Conservation (phyloP, 768 basidiomycete species). For the Panaeolus papilionaceus region DNA sequence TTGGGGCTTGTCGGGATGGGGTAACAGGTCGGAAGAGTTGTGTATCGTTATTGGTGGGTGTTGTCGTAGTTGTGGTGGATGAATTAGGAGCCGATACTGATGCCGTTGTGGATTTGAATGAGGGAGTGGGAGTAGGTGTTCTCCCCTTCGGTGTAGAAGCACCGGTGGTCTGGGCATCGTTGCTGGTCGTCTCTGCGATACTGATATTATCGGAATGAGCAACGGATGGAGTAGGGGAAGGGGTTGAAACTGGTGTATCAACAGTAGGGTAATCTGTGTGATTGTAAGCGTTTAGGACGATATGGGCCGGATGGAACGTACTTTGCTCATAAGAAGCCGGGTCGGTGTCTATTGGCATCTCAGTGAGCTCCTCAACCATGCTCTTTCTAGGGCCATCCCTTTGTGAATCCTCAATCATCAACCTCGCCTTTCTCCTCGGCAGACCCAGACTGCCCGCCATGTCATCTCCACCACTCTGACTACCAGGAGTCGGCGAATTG, state of each 20-base stretch:
- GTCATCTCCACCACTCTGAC: slow-evolving; percentile 37
- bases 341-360: slow-evolving; percentile 27
- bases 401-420: slow-evolving; percentile 72
- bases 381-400: slow-evolving; percentile 41
- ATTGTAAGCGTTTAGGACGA: slow-evolving; percentile 18
- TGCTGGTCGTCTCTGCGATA: slow-evolving; percentile 23
- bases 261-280: slow-evolving; percentile 50
- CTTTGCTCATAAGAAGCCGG: slow-evolving; percentile 15
- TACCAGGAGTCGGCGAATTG: slow-evolving; percentile 20
- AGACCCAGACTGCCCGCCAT: slow-evolving; percentile 10
- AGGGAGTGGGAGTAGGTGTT: slow-evolving; percentile 15
- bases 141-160: slow-evolving; percentile 16
- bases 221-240: slow-evolving; percentile 42
- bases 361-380: slow-evolving; percentile 34
- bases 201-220: slow-evolving; percentile 37
- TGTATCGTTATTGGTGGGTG: slow-evolving; percentile 22
- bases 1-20: slow-evolving; percentile 26
- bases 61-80: slow-evolving; percentile 7
- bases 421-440: slow-evolving; percentile 37
- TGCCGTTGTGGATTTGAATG: slow-evolving; percentile 6
- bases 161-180: slow-evolving; percentile 15
- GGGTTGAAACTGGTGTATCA: slow-evolving; percentile 50
- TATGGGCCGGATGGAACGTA: slow-evolving; percentile 25
- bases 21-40: slow-evolving; percentile 29
- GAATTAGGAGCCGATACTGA: slow-evolving; percentile 16